phyloP scores from a whole-genome alignment of 495 filamentous ascomycete species.

The Aspergillus hancockii region DNA sequence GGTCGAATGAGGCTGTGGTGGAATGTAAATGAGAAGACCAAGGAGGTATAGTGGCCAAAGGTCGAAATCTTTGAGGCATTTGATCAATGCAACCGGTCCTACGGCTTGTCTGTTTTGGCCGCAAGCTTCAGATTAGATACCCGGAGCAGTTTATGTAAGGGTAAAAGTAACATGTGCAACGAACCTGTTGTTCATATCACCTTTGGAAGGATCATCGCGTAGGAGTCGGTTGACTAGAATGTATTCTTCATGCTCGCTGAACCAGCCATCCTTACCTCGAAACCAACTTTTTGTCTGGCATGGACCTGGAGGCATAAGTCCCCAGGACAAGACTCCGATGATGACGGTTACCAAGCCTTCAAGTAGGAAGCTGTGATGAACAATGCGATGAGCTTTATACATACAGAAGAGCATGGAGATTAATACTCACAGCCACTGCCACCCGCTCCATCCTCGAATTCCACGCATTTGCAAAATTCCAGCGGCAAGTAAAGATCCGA shows the following conservation, averaged over 20 bases:
- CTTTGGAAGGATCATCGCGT: neutral
- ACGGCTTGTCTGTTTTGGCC: neutral
- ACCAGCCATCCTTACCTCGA: neutral
- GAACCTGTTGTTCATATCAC: neutral
- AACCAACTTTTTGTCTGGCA: neutral
- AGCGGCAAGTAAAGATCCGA: constrained; percentile 48
- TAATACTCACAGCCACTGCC: constrained; percentile 44
- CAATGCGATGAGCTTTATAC: neutral
- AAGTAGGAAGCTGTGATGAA: constrained; percentile 19
- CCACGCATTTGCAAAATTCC: constrained; percentile 55
- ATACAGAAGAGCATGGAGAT: constrained; percentile 25
- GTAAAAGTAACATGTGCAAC: neutral
- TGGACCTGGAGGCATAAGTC: neutral
- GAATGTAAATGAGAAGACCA: constrained; percentile 31
- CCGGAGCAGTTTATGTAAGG: neutral
- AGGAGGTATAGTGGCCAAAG: neutral
- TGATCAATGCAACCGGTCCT: neutral
- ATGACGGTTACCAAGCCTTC: constrained; percentile 13
- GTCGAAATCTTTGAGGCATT: neutral
- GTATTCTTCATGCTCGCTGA: neutral
- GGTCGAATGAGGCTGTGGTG: constrained; percentile 36
- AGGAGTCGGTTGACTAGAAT: neutral
- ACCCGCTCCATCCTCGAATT: constrained; percentile 47
- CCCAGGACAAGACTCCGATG: constrained; percentile 4
- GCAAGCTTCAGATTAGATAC: neutral